Evolutionary conservation across 768 basidiomycete genomes (phyloP), one percentile per base, ranked within the genome.

Genomic region (Harrya chromipes): DNA sequence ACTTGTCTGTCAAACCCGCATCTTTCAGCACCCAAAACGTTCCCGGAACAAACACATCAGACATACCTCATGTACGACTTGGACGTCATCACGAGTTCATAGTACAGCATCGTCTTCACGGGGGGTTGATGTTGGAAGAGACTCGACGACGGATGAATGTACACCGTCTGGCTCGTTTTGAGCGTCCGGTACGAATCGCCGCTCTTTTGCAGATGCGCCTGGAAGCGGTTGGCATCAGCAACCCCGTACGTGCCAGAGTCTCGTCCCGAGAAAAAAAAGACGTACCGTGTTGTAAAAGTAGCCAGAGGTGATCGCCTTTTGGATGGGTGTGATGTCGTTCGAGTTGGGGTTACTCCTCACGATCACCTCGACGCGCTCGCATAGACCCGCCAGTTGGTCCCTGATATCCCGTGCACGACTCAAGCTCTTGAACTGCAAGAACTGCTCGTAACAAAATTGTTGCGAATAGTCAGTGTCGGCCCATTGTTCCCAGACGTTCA

Each of bases 401-500:
- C 97, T 84, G 58, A 99, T 95, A 69, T 99, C 95, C 23, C 97
- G 85, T 0, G 97, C 95, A 34, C 97, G 81, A 60, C 86, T 89
- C 21, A 99, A 74, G 54, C 89, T 91, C 78, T 98, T 97, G 78
- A 86, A 94, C 65, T 95, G 94, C 42, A 97, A 69, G 72, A 90
- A 97, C 56, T 94, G 90, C 63, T 95, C 94, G 65, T 94, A 97
- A 62, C 92, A 94, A 72, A 92, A 97, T 60, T 94, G 91, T 65
- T 97, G 92, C 19, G 92, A 94, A 65, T 94, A 98, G 62, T 93
- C 93, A 20, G 94, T 91, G 55, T 99, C 97, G 17, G 90, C 90
- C 97, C 97, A 99, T 63, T 97, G 94, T 66, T 97, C 94, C 88
- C 94, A 98, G 12, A 98, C 92, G 65, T 98, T 98, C 23, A 99